Evolutionary conservation across 164 flowering plant species (phyloP), one percentile per base, ranked within the genome.

Genomic region (Protea cynaroides): DNA sequence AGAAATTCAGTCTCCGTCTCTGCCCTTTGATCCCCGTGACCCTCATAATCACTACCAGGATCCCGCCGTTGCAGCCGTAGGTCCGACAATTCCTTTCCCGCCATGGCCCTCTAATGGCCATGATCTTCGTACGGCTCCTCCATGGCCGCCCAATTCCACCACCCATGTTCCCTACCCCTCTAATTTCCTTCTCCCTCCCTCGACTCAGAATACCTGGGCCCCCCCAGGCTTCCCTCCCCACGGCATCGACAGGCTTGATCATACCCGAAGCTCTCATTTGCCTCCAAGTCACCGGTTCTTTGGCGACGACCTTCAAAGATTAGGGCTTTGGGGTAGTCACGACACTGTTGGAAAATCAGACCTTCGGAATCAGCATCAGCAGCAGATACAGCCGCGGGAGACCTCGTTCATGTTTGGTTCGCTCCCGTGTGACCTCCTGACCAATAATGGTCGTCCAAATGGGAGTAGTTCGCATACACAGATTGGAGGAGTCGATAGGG

Each of bases 51-150:
- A 71, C 10, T 47, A 72, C 12, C 59, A 75, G 7, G 96, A 90
- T 76, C 95, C 98, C 1, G 96, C 95, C 58, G 87, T 89, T 54
- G 96, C 93, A 1, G 90, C 91, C 8, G 78, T 89, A 21, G 96
- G 96, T 2, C 90, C 85, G 44, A 62, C 82, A 52, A 8, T 80
- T 34, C 71, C 81, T 19, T 59, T 65, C 66, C 70, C 74, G 40
- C 71, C 77, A 8, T 64, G 57, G 64, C 73, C 73, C 1, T 62
- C 79, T 62, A 70, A 63, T 65, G 75, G 67, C 58, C 68, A 52
- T 29, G 34, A 29, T 29, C 34, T 29, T 29, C 46, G 46, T 8
- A 40, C 14, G 9, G 2, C 46, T 12, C 53, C 72, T 36, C 69
- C 72, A 15, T 81, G 79, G 78, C 62, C 78, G 15, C 62, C 78